A percentile compares a stretch with the other conserved stretches of the same genome.
phyloP scores from a whole-genome alignment of 257 asterid genomes.

The Capsicum rhomboideum region DNA sequence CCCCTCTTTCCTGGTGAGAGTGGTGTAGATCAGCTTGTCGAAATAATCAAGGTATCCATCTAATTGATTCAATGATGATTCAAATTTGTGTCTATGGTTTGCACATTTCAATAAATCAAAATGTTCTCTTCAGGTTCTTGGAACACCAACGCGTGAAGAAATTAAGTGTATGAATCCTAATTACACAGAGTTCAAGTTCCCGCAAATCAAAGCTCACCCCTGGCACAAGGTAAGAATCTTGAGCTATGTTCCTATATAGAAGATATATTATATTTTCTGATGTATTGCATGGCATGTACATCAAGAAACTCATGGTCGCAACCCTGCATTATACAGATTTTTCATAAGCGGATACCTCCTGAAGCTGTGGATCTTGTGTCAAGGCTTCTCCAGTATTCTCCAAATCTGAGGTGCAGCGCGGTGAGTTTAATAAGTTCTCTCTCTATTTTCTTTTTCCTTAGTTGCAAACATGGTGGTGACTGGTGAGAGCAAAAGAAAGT shows the following conservation, averaged over 20 bases:
- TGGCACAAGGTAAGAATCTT: constrained; percentile 62
- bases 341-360: constrained; percentile 77
- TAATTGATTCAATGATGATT: not conserved
- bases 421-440: constrained; percentile 36
- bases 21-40: constrained; percentile 89
- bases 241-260: not conserved
- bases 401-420: constrained; percentile 72
- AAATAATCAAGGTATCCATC: constrained; percentile 60
- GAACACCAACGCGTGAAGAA: constrained; percentile 87
- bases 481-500: not conserved
- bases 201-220: constrained; percentile 87
- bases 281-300: not conserved
- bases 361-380: constrained; percentile 89
- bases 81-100: not conserved
- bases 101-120: not conserved
- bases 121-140: constrained; percentile 43
- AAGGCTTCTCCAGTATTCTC: constrained; percentile 89
- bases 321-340: constrained; percentile 34
- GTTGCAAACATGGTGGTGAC: not conserved
- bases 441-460: not conserved
- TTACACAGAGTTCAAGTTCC: constrained; percentile 79
- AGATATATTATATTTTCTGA: not conserved
- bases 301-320: not conserved
- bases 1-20: constrained; percentile 88
- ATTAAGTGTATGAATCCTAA: constrained; percentile 90